These are phyloP conservation scores for Blastosporella zonata DNA, from an alignment of 1,284 basidiomycete species.

Conservation along the genomic window DNA sequence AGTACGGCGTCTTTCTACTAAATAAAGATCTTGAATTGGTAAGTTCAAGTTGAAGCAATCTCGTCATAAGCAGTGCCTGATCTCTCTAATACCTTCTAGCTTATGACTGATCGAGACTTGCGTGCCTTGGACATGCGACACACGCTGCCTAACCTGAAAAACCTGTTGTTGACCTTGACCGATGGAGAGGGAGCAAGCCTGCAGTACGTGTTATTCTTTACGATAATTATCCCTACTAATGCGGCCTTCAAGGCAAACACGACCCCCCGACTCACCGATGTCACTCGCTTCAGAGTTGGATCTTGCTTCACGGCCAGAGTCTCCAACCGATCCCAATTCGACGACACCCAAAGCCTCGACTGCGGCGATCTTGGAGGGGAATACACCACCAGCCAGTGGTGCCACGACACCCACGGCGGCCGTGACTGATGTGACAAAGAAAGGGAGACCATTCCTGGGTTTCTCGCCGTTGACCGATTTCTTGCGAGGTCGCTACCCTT, in stretches of 20 bases:
- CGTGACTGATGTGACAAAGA: slow-evolving; percentile 32
- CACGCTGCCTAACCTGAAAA: slow-evolving; percentile 95
- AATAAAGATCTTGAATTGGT: slow-evolving; percentile 98
- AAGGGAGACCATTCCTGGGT: slow-evolving; percentile 44
- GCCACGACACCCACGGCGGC: slow-evolving; percentile 49
- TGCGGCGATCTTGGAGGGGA: slow-evolving; percentile 28
- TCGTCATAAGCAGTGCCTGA: slow-evolving; percentile 11
- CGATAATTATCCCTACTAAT: slow-evolving; percentile 1
- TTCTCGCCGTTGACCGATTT: slow-evolving; percentile 65
- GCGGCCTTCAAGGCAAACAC: slow-evolving; percentile 18
- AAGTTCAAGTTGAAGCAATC: slow-evolving; percentile 23
- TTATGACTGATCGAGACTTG: slow-evolving; percentile 87
- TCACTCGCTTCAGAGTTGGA: slow-evolving; percentile 27
- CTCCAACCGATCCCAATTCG: slow-evolving; percentile 26
- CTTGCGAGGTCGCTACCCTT: slow-evolving; percentile 57
- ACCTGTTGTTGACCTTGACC: slow-evolving; percentile 83
- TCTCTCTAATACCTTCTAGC: slow-evolving; percentile 40
- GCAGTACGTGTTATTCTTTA: slow-evolving; percentile 37
- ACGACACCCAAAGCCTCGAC: slow-evolving; percentile 37
- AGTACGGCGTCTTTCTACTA: slow-evolving; percentile 95
- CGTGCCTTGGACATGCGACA: slow-evolving; percentile 91
- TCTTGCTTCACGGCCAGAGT: slow-evolving; percentile 21
- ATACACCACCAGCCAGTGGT: slow-evolving; percentile 48
- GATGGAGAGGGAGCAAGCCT: slow-evolving; percentile 53
- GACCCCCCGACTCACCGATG: slow-evolving; percentile 27